A percentile compares a stretch with the other conserved stretches of the same genome.
Conservation (phyloP, 192 early-diverging fungal species). For the Borealophlyctis nickersoniae region DNA sequence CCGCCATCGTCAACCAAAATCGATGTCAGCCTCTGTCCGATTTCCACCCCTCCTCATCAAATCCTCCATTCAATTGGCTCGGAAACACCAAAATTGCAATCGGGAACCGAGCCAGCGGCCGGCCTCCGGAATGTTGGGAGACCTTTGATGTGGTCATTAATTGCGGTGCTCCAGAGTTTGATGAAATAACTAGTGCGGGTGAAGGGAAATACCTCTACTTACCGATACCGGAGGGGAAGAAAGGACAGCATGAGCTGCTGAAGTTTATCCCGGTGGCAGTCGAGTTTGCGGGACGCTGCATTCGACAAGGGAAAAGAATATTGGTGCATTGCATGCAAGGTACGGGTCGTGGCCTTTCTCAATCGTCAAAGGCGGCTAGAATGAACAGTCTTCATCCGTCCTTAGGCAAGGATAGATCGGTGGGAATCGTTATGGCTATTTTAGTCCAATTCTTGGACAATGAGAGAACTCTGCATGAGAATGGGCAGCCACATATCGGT, state of each 20-base stretch:
- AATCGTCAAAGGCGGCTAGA: too few relatives aligned
- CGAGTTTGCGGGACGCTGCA: constrained; percentile 34
- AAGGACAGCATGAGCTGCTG: constrained; percentile 67
- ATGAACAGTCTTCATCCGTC: too few relatives aligned
- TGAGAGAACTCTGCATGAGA: constrained; percentile 7
- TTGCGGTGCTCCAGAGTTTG: constrained; percentile 63
- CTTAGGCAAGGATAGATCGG: constrained; percentile 70
- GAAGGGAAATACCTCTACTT: constrained; percentile 59
- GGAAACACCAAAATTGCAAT: constrained; percentile 62
- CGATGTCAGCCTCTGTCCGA: background rate
- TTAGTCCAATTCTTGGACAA: constrained; percentile 39
- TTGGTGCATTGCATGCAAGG: constrained; percentile 81
- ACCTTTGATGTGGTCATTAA: constrained; percentile 80
- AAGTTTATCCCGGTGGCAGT: constrained; percentile 57
- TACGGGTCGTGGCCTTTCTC: background rate
- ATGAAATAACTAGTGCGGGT: constrained; percentile 14
- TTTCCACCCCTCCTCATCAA: background rate
- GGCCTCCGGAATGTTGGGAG: constrained; percentile 53
- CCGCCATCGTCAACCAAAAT: constrained; percentile 23
- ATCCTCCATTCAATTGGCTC: constrained; percentile 48
- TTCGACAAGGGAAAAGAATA: constrained; percentile 40
- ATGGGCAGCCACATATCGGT: too few relatives aligned
- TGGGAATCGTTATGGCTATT: constrained; percentile 70
- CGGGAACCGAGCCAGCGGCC: constrained; percentile 51
- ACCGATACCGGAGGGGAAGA: constrained; percentile 84